A percentile compares a stretch with the other conserved stretches of the same genome.
These are phyloP conservation scores for Orychophragmus violaceus DNA, from an alignment of 345 rosid species.

Conservation along the genomic window DNA sequence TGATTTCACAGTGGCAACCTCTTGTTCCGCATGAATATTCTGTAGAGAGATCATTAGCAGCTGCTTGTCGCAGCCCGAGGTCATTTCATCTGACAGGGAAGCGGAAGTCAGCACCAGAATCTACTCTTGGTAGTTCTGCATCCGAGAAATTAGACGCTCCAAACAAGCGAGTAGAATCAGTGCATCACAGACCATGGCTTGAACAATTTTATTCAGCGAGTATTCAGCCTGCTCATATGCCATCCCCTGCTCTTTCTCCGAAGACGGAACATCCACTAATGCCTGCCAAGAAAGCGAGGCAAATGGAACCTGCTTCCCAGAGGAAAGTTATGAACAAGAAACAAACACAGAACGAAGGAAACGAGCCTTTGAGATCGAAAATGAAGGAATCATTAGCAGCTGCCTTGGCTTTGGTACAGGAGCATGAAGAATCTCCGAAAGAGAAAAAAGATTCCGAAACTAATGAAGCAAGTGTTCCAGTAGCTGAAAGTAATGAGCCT, in stretches of 20 bases:
- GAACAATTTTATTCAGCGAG: slow-evolving; percentile 35
- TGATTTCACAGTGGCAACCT: slow-evolving; percentile 11
- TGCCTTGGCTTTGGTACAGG: slow-evolving; percentile 68
- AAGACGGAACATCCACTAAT: slow-evolving; percentile 34
- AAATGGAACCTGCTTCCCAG: slow-evolving; percentile 31
- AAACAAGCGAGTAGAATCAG: slow-evolving; percentile 46
- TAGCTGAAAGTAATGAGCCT: slow-evolving; percentile 25
- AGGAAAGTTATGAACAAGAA: slow-evolving; percentile 38
- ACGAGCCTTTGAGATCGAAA: slow-evolving; percentile 71
- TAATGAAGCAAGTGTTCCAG: slow-evolving; percentile 28
- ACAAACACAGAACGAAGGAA: slow-evolving; percentile 42
- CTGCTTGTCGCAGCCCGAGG: neutral
- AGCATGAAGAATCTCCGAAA: slow-evolving; percentile 33
- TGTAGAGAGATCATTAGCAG: neutral
- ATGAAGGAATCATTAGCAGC: slow-evolving; percentile 82
- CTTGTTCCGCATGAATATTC: neutral
- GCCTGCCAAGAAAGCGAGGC: slow-evolving; percentile 37
- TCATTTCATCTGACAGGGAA: slow-evolving; percentile 39
- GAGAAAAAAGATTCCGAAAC: slow-evolving; percentile 34
- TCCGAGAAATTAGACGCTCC: slow-evolving; percentile 9
- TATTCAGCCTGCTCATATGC: slow-evolving; percentile 30
- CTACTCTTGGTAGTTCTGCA: slow-evolving; percentile 28
- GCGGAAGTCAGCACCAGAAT: slow-evolving; percentile 53
- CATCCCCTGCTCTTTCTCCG: slow-evolving; percentile 24
- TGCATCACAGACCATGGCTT: slow-evolving; percentile 87